Base-by-base conservation (phyloP, 148 eudicot genomes). In the Fagopyrum esculentum region DNA sequence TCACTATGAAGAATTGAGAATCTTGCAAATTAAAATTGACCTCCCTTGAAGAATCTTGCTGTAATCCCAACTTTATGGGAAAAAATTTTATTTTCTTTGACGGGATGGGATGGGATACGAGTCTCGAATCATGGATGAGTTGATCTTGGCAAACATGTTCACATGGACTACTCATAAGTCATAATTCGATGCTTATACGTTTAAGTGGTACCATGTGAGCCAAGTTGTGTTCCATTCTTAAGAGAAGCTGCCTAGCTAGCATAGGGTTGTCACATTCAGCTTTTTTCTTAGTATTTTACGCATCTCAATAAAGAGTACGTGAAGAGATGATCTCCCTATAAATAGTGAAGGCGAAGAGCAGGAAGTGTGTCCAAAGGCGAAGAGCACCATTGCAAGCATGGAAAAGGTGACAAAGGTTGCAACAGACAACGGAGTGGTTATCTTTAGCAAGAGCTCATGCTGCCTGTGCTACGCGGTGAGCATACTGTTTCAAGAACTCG, bases 361-460 rank as follows among this genome's bases (percentile, higher is more conserved):
- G 54, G 22, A 76, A 70, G 48, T 74, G 47, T 74, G 81, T 77
- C 68, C 88, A 86, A 83, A 77, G 46, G 9, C 71, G 10, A 12
- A 13, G 73, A 74, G 17, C 49, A 74, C 48, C 4, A 4, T 5
- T 9, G 40, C 7, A 15, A 12, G 75, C 75, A 90, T 90, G 96
- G 97, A 95, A 43, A 95, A 84, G 85, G 89, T 95, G 70, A 70
- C 17, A 12, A 86, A 83, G 82, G 26, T 92, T 69, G 82, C 81
- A 10, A 75, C 88, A 2, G 97, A 92, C 47, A 85, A 95, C 19
- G 97, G 96, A 40, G 85, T 95, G 3, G 88, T 95, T 81, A 83
- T 95, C 74, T 92, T 95, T 80, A 92, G 91, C 88, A 95, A 92
- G 82, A 93, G 89, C 81, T 89, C 86, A 8, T 93, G 98, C 64